Evolutionary conservation across 208 protist species (phyloP).

Genomic region (Trypanosoma melophagium): DNA sequence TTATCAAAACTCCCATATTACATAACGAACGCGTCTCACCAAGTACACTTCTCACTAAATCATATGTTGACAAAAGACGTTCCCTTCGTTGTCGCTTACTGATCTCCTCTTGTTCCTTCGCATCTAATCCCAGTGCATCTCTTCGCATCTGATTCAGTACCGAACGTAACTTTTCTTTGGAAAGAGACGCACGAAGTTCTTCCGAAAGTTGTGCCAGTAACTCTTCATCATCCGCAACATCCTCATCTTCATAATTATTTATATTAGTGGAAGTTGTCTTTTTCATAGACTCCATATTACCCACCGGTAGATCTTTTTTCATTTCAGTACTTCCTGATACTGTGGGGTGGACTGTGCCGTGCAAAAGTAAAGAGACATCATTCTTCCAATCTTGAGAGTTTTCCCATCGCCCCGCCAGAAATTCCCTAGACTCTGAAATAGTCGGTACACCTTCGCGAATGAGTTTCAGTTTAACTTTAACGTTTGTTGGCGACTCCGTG

Average conservation of each 20-base stretch:
- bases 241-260: background rate
- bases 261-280: background rate
- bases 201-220: slow-evolving; percentile 53
- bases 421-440: slow-evolving; percentile 17
- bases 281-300: background rate
- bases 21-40: slow-evolving; percentile 35
- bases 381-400: background rate
- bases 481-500: background rate
- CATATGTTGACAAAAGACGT: slow-evolving; percentile 63
- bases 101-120: slow-evolving; percentile 44
- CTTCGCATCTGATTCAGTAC: slow-evolving; percentile 69
- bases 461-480: slow-evolving; percentile 21
- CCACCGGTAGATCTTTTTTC: background rate
- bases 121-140: slow-evolving; percentile 44
- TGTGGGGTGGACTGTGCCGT: background rate
- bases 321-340: background rate
- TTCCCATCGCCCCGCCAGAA: slow-evolving; percentile 21
- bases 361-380: background rate
- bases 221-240: slow-evolving; percentile 21
- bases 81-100: slow-evolving; percentile 59
- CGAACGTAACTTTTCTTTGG: slow-evolving; percentile 42
- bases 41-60: slow-evolving; percentile 66
- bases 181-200: slow-evolving; percentile 66
- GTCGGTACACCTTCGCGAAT: slow-evolving; percentile 18
- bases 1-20: slow-evolving; percentile 41